Evolutionary conservation across 2,329 filamentous ascomycete species (phyloP), one percentile per base, ranked within the genome.

Genomic region (Didymellaceae sp.): DNA sequence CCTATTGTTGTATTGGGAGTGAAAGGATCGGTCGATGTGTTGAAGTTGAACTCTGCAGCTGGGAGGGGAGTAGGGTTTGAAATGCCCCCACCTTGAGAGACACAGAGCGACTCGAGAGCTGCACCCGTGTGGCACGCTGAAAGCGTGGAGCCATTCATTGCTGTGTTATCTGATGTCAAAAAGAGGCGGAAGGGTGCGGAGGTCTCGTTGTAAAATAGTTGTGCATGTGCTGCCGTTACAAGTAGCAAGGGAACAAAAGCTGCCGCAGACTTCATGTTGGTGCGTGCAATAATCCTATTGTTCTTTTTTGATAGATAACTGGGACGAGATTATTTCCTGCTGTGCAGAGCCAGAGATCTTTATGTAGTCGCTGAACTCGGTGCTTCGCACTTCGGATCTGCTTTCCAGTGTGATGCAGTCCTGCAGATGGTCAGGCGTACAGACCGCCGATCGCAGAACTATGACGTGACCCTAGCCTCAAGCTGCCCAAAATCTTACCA

Each of bases 61-160:
- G 54, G 30, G 17, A 61, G 54, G 20, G 55, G 52, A 18, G 52
- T 41, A 7, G 62, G 59, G 13, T 61, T 64, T 9, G 61, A 65
- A 2, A 50, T 46, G 1, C 58, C 54, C 39, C 40, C 47, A 25
- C 33, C 61, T 51, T 38, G 58, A 51, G 61, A 59, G 14, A 77
- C 54, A 54, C 78, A 80, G 45, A 80, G 73, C 9, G 67, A 72
- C 59, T 80, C 77, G 44, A 80, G 78, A 4, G 72, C 78, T 16
- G 78, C 78, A 22, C 78, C 78, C 51, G 74, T 70, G 59, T 80
- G 78, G 64, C 78, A 81, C 46, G 78, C 62, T 5, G 59, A 61
- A 13, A 80, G 71, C 6, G 68, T 65, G 10, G 62, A 37, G 45
- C 73, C 73, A 39, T 79, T 71, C 44, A 75, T 55, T 2, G 69